Base-by-base conservation (phyloP, 2,329 filamentous ascomycete genomes). In the Orbilia ellipsospora region DNA sequence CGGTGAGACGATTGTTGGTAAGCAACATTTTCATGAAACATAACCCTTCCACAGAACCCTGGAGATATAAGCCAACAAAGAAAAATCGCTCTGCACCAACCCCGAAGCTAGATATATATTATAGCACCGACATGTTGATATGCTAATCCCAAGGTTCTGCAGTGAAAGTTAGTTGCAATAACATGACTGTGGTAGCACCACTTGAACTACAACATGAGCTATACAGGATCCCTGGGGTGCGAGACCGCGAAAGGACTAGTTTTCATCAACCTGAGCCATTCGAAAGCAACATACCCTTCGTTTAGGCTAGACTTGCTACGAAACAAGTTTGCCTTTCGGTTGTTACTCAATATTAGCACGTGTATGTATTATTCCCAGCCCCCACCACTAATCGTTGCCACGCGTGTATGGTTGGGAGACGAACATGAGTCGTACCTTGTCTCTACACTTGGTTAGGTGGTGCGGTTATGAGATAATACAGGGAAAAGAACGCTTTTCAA, bases 1-100 rank as follows among this genome's bases (percentile, higher is more conserved):
- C 16, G 69, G 62, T 23, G 48, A 26, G 6, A 67, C 55, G 45
- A 67, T 66, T 67, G 69, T 73, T 73, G 69, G 69, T 73, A 59
- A 62, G 62, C 62, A 28, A 56, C 2, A 50, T 26, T 18, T 50
- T 61, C 18, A 4, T 65, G 62, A 73, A 73, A 73, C 62, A 23
- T 12, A 42, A 6, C 31, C 31, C 54, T 23, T 23, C 23, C 4
- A 4, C 23, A 23, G 23, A 23, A 23, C 23, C 68, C 52, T 42
- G 60, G 61, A 40, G 18, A 36, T 59, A 2, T 15, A 54, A 23
- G 20, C 23, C 55, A 55, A n/a, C 20, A 44, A 52, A 23, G 44
- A 4, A 48, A 7, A n/a, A 44, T 42, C n/a, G 26, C 52, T 56
- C n/a, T 48, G 13, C 13, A n/a, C 48, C 48, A 23, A 52, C 48